Evolutionary conservation across 176 grass and related monocot species (phyloP).

Genomic region (Oropetium thomaeum): DNA sequence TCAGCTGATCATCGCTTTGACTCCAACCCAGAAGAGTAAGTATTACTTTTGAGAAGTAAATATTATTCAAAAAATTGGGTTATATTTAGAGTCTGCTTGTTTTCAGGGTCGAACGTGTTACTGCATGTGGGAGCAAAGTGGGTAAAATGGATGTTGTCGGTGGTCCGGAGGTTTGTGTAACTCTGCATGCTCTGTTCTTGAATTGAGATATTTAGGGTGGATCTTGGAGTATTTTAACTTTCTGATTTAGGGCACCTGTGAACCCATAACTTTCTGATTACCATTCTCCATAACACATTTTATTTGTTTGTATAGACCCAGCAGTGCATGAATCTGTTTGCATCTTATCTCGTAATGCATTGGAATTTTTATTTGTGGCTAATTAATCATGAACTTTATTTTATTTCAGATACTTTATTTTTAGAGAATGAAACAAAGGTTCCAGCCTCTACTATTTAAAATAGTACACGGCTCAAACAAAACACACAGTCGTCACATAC

Average conservation of each 20-base stretch:
- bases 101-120: slow-evolving; percentile 77
- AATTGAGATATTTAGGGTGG: slow-evolving; percentile 1
- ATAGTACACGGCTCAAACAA: too few species aligned
- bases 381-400: not conserved
- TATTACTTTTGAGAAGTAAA: not conserved
- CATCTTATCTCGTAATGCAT: not conserved
- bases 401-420: slow-evolving; percentile 10
- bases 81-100: slow-evolving; percentile 26
- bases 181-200: not conserved
- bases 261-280: not conserved
- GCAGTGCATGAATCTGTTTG: not conserved
- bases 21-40: slow-evolving; percentile 83
- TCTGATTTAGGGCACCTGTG: not conserved
- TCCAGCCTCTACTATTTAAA: too few species aligned
- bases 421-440: too few species aligned
- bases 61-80: slow-evolving; percentile 6
- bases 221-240: not conserved
- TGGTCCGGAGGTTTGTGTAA: slow-evolving; percentile 76
- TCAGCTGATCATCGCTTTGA: slow-evolving; percentile 90
- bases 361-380: not conserved
- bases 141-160: slow-evolving; percentile 81
- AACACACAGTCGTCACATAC: too few species aligned
- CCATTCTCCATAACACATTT: not conserved
- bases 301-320: not conserved
- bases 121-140: slow-evolving; percentile 76